Evolutionary conservation across 768 basidiomycete species (phyloP).

Genomic region (Psilocybe azurescens): DNA sequence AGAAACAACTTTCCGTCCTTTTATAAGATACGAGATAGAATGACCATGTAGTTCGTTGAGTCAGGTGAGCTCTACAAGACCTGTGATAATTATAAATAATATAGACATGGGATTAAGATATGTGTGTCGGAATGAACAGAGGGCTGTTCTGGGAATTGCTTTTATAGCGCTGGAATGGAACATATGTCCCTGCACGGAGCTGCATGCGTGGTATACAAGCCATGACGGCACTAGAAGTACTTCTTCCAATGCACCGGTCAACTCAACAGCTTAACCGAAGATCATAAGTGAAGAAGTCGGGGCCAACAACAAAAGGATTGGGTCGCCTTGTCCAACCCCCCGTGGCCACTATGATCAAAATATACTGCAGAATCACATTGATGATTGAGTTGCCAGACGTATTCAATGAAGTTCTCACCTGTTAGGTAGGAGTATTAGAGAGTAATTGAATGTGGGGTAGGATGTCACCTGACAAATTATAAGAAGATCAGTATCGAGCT

Average conservation of each 20-base stretch:
- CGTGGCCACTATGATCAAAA: too few species aligned
- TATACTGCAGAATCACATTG: too few species aligned
- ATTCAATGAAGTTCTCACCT: too few species aligned
- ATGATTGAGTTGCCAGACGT: too few species aligned
- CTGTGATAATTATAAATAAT: slow-evolving; percentile 22
- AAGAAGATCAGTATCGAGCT: too few species aligned
- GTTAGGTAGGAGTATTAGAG: too few species aligned
- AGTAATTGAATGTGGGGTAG: too few species aligned
- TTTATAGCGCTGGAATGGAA: slow-evolving; percentile 4
- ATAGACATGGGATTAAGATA: not conserved
- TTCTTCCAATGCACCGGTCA: not conserved
- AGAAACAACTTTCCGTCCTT: not conserved
- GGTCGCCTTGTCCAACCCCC: not conserved
- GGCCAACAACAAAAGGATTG: not conserved
- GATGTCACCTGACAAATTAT: too few species aligned
- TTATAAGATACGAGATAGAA: not conserved
- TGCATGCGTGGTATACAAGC: not conserved
- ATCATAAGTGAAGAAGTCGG: not conserved
- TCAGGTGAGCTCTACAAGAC: slow-evolving; percentile 13
- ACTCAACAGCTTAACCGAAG: not conserved
- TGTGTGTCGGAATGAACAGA: not conserved
- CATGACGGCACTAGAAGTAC: not conserved
- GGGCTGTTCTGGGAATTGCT: not conserved
- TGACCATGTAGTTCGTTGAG: not conserved
- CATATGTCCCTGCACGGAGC: not conserved